phyloP scores from a whole-genome alignment of 371 early-diverging fungal genomes.

The Apophysomyces variabilis region DNA sequence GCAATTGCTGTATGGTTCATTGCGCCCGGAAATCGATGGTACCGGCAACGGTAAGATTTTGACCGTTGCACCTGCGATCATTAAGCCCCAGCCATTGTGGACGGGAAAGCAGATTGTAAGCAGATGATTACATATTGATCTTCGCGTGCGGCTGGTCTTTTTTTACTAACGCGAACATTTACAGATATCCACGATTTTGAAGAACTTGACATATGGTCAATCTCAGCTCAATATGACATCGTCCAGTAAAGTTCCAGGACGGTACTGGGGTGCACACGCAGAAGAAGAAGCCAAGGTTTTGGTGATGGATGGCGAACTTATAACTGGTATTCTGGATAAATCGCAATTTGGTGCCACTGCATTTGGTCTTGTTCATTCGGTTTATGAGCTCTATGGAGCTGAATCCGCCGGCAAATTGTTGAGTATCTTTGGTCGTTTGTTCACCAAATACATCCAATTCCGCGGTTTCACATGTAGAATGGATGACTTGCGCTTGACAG shows the following conservation, averaged over 20 bases:
- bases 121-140: constrained; percentile 16
- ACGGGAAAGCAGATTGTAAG: constrained; percentile 96
- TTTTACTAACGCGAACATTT: not conserved
- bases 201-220: constrained; percentile 83
- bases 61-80: constrained; percentile 84
- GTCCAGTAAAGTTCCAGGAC: constrained; percentile 87
- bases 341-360: constrained; percentile 96
- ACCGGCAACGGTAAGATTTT: constrained; percentile 78
- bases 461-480: constrained; percentile 98
- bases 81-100: constrained; percentile 91
- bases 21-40: constrained; percentile 76
- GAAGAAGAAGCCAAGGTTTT: constrained; percentile 85
- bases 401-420: constrained; percentile 91
- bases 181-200: constrained; percentile 79
- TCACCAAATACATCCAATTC: constrained; percentile 92
- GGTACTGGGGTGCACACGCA: constrained; percentile 83
- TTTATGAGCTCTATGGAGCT: constrained; percentile 97
- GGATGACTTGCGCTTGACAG: constrained; percentile 96
- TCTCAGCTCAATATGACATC: constrained; percentile 86
- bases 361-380: constrained; percentile 95
- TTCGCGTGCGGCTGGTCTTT: too few species aligned
- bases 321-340: constrained; percentile 98
- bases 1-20: constrained; percentile 88
- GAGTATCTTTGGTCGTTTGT: constrained; percentile 92
- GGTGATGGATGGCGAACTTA: constrained; percentile 85